A percentile compares a stretch with the other conserved stretches of the same genome.
phyloP scores from a whole-genome alignment of 2,329 filamentous ascomycete species.

The Drechmeria coniospora region DNA sequence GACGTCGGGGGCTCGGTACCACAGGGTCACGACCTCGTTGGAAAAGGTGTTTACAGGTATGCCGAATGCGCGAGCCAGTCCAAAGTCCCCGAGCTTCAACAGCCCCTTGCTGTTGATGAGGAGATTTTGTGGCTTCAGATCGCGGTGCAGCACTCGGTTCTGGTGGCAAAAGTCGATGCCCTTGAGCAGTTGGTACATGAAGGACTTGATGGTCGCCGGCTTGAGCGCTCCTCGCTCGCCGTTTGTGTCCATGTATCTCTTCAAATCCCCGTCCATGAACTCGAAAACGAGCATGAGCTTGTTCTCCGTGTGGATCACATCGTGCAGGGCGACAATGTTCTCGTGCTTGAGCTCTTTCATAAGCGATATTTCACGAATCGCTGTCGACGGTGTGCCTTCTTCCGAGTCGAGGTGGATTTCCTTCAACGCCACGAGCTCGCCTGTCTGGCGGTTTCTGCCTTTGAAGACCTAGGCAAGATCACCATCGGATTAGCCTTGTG shows the following conservation, averaged over 20 bases:
- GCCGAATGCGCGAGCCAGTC: conserved; percentile 82
- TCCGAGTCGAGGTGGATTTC: conserved; percentile 98
- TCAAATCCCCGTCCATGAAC: conserved; percentile 95
- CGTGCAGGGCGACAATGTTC: conserved; percentile 92
- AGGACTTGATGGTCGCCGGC: conserved; percentile 85
- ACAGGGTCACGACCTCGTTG: conserved; percentile 93
- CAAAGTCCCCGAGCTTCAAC: conserved; percentile 88
- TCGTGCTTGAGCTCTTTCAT: conserved; percentile 99
- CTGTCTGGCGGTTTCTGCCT: conserved; percentile 90
- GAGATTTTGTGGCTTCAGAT: conserved; percentile 91
- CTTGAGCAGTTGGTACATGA: conserved; percentile 94
- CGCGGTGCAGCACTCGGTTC: conserved; percentile 87
- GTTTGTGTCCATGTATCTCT: conserved; percentile 95
- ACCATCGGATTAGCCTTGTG: conserved; percentile 5
- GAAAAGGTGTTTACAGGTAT: conserved; percentile 98
- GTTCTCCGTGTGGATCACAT: conserved; percentile 99
- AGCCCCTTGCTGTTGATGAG: conserved; percentile 86
- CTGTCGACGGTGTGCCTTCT: conserved; percentile 92
- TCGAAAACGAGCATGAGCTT: conserved; percentile 99
- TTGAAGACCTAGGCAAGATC: conserved; percentile 98
- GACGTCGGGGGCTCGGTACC: conserved; percentile 95
- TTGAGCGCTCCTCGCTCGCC: conserved; percentile 83
- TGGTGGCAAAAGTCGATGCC: conserved; percentile 98
- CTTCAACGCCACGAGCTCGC: conserved; percentile 90
- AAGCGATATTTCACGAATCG: conserved; percentile 93